Evolutionary conservation across 2,329 filamentous ascomycete genomes (phyloP), one percentile per base, ranked within the genome.

Genomic region (Salinomyces thailandicus): DNA sequence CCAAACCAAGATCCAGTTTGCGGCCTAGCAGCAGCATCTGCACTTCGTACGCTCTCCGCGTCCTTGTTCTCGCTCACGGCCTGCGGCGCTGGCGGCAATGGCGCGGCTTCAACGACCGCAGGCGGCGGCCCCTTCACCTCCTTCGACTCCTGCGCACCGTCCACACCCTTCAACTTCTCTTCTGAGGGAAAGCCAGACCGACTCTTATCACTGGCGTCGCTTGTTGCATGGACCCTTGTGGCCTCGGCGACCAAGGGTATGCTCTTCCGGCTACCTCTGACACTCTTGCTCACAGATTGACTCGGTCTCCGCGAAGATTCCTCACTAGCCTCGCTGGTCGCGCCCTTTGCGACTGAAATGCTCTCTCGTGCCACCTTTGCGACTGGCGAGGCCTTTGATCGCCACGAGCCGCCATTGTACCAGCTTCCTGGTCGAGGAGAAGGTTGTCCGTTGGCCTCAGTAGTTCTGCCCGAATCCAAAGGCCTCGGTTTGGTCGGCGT

Each of bases 291-390:
- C 35, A 68, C 46, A 31, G 45, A 51, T 31, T 51, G 49, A 14
- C 51, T 53, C 20, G 50, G 51, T 18, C 55, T 24, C 59, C 52
- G 7, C 34, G 47, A 6, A 54, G 53, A 9, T 27, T 38, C 39
- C 8, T 45, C 42, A 18, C 30, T 39, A 18, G 62, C 48, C 36
- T 66, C 63, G 12, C 59, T 59, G 3, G 62, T 64, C 1, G 63
- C 56, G 15, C 64, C 63, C 31, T 62, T 60, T 31, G 58, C 58
- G 4, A 65, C 65, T 18, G 54, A 58, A 17, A 68, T 63, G 44
- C 60, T 68, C 46, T 69, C 64, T 17, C 56, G 57, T 6, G 62
- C 62, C 5, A 65, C 62, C 46, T 64, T 58, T n/a, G 66, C 64
- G 6, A 66, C 58, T 1, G 66, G 60, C 8, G 61, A 60, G 8